phyloP scores from a whole-genome alignment of 2,329 filamentous ascomycete genomes.

The Fusarium sp. region DNA sequence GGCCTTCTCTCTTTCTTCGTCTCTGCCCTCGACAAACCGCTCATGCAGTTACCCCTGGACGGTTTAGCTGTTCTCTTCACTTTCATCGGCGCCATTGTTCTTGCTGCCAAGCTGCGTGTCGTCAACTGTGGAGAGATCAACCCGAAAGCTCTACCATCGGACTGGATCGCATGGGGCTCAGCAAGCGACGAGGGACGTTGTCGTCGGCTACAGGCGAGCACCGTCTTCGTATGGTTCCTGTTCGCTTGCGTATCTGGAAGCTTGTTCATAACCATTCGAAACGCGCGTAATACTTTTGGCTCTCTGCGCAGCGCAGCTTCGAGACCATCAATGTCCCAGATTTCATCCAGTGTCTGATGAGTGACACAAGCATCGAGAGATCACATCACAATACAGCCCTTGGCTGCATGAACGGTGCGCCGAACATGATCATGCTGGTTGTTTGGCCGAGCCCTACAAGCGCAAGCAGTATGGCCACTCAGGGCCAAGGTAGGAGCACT shows the following conservation, averaged over 20 bases:
- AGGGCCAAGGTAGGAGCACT: not conserved
- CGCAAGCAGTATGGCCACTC: not conserved
- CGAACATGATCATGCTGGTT: not conserved
- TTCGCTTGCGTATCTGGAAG: slow-evolving; percentile 72
- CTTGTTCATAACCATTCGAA: slow-evolving; percentile 67
- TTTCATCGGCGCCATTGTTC: slow-evolving; percentile 77
- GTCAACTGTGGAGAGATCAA: slow-evolving; percentile 74
- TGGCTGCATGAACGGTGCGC: not conserved
- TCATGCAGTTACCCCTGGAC: slow-evolving; percentile 70
- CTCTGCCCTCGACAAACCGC: slow-evolving; percentile 64
- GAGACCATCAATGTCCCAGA: slow-evolving; percentile 69
- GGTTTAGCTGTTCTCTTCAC: slow-evolving; percentile 74
- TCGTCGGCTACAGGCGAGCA: slow-evolving; percentile 79
- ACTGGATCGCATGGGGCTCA: slow-evolving; percentile 75
- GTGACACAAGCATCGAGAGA: not conserved
- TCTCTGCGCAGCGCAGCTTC: slow-evolving; percentile 56
- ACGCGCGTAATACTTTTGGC: slow-evolving; percentile 62
- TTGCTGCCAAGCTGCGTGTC: slow-evolving; percentile 76
- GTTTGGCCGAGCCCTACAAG: not conserved
- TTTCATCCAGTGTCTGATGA: slow-evolving; percentile 59
- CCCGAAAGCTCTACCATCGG: slow-evolving; percentile 51
- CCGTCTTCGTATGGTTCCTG: slow-evolving; percentile 84
- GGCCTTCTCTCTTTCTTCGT: slow-evolving; percentile 70
- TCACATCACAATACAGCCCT: slow-evolving; percentile 1
- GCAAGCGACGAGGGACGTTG: slow-evolving; percentile 73